A percentile compares a stretch with the other conserved stretches of the same genome.
Conservation (phyloP, 2,329 filamentous ascomycete species). For the Fusarium albidum region DNA sequence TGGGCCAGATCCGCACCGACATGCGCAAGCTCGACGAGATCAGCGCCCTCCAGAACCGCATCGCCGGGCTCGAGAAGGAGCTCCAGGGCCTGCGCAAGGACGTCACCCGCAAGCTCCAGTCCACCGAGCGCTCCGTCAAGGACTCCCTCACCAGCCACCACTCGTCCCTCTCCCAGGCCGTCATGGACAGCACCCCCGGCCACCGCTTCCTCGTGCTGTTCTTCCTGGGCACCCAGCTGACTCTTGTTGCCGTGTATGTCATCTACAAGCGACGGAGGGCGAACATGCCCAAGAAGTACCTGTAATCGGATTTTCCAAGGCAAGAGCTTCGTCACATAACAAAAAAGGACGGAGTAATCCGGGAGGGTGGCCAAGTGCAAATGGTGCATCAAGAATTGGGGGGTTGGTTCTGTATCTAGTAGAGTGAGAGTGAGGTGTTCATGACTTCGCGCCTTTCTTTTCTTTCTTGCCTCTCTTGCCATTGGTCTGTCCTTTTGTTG, state of each 20-base stretch:
- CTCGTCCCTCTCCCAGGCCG: conserved; percentile 56
- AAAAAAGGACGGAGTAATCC: conserved; percentile 13
- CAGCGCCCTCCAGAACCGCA: conserved; percentile 52
- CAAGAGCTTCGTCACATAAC: too few relatives aligned
- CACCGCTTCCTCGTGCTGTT: conserved; percentile 69
- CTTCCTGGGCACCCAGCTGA: conserved; percentile 76
- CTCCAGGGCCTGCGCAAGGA: conserved; percentile 63
- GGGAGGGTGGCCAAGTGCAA: too few relatives aligned
- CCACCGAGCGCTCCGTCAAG: conserved; percentile 62
- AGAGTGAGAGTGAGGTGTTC: conserved; percentile 20
- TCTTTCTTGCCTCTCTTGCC: too few relatives aligned
- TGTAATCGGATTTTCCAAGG: conserved; percentile 62
- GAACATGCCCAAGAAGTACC: conserved; percentile 88
- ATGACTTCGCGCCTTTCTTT: conserved; percentile 19
- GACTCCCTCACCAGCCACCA: conserved; percentile 61
- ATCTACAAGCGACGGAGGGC: conserved; percentile 82
- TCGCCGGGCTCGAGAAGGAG: conserved; percentile 65
- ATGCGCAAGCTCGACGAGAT: conserved; percentile 57
- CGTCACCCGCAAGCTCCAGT: conserved; percentile 57
- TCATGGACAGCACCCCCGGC: conserved; percentile 57
- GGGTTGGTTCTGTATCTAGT: conserved; percentile 23
- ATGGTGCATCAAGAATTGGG: background rate
- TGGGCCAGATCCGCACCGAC: conserved; percentile 57
- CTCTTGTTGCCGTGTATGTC: conserved; percentile 74
- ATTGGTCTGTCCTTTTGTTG: conserved; percentile 29